Evolutionary conservation across 2,329 filamentous ascomycete genomes (phyloP), one percentile per base, ranked within the genome.

Genomic region (Penicillium sp.): DNA sequence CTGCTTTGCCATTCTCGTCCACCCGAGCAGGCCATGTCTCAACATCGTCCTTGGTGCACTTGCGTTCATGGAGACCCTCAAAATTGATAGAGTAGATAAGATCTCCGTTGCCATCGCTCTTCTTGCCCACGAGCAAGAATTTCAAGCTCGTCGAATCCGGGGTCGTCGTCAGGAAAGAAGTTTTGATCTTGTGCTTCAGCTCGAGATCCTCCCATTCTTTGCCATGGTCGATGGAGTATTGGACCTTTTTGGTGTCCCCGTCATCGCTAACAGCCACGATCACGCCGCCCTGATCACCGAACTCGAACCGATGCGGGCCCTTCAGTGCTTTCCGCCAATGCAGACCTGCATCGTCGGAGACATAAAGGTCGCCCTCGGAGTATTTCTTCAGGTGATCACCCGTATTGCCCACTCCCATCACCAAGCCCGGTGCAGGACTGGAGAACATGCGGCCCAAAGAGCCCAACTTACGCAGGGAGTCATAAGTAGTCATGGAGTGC

Each of bases 321-420:
- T 92, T 81, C 5, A 90, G 82, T 19, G 75, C 84, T 69, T 87
- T 80, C 37, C 80, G 85, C 95, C 96, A 99, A 1, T 87, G 93
- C 58, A 91, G 77, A 41, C 95, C 95, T 21, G 93, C 93, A 74
- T 98, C 87, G 69, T 96, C 90, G 0, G 95, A 99, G 26, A 98
- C 86, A 70, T 87, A 98, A 1, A 96, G 84, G 71, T 90, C 86
- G 13, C 91, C 88, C 10, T 96, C 85, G 3, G 80, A 79, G 69
- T 93, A 93, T 7, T 81, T 75, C 59, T 86, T 84, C 7, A 99
- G 82, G 52, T 82, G 79, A 21, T 90, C 85, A 52, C 96, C 95
- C 5, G 86, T 91, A 72, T 99, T 99, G 56, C 95, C 95, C 51
- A 96, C 86, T 16, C 90, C 96, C 90, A 99, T 96, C 21, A 97